These are phyloP conservation scores for Edaphochlamys debaryana DNA, from an alignment of 139 green algal species.

Conservation along the genomic window DNA sequence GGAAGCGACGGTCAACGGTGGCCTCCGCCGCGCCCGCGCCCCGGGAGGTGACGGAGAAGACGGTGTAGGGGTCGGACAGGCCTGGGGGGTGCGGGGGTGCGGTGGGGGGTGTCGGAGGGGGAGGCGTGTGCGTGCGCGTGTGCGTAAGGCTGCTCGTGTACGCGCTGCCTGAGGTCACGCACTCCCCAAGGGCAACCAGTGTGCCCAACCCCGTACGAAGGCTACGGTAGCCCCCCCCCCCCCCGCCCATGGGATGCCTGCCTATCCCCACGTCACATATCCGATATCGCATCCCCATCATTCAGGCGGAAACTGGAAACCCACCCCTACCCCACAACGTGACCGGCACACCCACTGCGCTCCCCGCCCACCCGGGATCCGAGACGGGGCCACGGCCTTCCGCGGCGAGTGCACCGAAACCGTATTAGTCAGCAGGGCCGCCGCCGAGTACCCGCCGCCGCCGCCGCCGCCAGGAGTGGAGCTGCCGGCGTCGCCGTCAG, in stretches of 20 bases:
- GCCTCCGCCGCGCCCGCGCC: not conserved
- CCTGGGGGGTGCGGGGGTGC: not conserved
- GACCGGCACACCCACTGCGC: not conserved
- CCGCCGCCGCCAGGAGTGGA: not conserved
- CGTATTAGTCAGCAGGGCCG: slow-evolving; percentile 31
- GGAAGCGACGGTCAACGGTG: slow-evolving; percentile 57
- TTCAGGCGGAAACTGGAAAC: no score
- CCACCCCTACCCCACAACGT: no score
- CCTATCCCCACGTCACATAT: no score
- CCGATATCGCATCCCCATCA: no score
- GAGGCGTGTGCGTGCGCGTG: not conserved
- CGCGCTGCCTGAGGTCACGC: no score
- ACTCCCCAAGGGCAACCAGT: no score
- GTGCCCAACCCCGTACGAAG: no score
- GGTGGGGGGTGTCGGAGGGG: not conserved
- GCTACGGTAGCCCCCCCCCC: no score
- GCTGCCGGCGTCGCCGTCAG: not conserved
- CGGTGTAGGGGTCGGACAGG: slow-evolving; percentile 20
- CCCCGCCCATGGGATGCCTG: no score
- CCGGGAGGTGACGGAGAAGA: slow-evolving; percentile 3
- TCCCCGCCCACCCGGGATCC: slow-evolving; percentile 12
- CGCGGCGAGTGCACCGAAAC: slow-evolving; percentile 30
- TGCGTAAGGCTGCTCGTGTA: not conserved
- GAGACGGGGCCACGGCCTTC: slow-evolving; percentile 12
- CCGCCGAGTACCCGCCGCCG: slow-evolving; percentile 17